phyloP scores from a whole-genome alignment of 805 yeast species.

The Suhomyces faveliae region DNA sequence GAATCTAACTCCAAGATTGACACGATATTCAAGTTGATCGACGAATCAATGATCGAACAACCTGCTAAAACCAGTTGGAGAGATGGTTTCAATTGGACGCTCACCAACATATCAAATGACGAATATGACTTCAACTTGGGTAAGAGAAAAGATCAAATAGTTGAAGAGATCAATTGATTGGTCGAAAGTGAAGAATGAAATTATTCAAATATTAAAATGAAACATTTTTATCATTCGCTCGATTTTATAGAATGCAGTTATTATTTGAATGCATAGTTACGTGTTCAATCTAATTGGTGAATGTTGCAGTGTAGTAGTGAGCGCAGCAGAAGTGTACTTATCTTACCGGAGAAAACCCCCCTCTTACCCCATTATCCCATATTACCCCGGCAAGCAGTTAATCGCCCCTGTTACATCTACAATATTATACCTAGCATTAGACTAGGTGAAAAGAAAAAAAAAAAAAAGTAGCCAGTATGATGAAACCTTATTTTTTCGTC shows the following conservation, averaged over 20 bases:
- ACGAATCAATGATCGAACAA: slow-evolving; percentile 18
- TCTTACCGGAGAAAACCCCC: too few species aligned
- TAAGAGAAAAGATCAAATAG: background rate
- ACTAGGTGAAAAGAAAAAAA: background rate
- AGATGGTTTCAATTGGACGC: slow-evolving; percentile 15
- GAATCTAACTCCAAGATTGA: slow-evolving; percentile 12
- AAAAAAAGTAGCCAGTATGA: background rate
- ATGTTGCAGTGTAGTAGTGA: too few species aligned
- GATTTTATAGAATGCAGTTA: background rate
- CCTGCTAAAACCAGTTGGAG: slow-evolving; percentile 21
- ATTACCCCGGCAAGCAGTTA: too few species aligned
- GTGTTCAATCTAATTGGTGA: too few species aligned
- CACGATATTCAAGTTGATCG: slow-evolving; percentile 17
- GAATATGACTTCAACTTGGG: slow-evolving; percentile 7
- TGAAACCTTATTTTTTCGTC: background rate
- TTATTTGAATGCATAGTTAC: background rate
- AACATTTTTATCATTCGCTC: background rate
- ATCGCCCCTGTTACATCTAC: too few species aligned
- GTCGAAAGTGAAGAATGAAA: background rate
- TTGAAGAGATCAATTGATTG: background rate
- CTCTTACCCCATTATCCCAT: too few species aligned
- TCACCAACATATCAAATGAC: slow-evolving; percentile 7
- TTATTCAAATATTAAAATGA: too few species aligned
- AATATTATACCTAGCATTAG: too few species aligned
- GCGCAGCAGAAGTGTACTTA: too few species aligned